Base-by-base conservation (phyloP, 2,329 filamentous ascomycete genomes). In the Huntiella decipiens region DNA sequence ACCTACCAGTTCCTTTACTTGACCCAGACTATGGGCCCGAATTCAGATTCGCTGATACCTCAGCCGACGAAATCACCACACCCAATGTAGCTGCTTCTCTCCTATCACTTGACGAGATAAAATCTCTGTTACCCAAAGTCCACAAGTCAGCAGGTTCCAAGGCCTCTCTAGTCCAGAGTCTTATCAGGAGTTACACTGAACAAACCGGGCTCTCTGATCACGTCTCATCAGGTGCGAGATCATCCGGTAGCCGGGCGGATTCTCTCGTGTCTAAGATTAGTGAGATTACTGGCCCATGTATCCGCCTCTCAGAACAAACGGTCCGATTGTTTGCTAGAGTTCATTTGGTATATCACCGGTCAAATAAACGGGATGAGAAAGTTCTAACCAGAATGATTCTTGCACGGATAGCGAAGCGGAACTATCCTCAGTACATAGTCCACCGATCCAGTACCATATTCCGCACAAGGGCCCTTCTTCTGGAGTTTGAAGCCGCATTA, bases 311-410 rank as follows among this genome's bases (percentile, higher is more conserved):
- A 1, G 62, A 79, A 0, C 63, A 73, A 0, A 71, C 79, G 0
- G 72, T 86, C 51, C 84, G 78, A 55, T 70, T 98, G 0, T 98
- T 98, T 55, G 86, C 95, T 59, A 75, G 91, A 19, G 86, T 96
- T 1, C 91, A 96, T 62, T 65, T 98, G 2, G 86, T 98, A 22
- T 98, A 95, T 59, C 96, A 96, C 60, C 73, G 88, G 49, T 95
- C 87, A 7, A 92, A 85, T 0, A 83, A 94, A 58, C 98, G 91
- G 91, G 93, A 87, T 0, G 88, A 96, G 55, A 96, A 94, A 59
- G 95, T 88, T 1, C 66, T 98, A 11, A 96, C 85, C 1, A 88
- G 87, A 0, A 88, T 96, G 45, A 94, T 98, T 38, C 70, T 98
- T 4, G 84, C 91, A 5, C 87, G 88, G 52, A 93, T 93, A 48